Conservation (phyloP, 345 rosid genomes). For the Camelina hispida region DNA sequence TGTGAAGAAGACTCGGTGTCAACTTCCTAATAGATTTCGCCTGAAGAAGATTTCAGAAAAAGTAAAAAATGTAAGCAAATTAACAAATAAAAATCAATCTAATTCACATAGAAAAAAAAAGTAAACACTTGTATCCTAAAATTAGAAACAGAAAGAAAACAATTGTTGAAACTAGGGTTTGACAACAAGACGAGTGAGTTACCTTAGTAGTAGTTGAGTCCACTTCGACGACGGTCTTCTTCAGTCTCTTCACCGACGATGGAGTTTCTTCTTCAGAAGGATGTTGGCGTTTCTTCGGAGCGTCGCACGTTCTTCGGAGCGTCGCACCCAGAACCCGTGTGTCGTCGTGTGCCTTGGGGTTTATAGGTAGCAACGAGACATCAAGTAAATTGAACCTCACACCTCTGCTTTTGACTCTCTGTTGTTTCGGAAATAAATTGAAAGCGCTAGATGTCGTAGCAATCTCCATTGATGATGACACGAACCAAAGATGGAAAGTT, state of each 20-base stretch:
- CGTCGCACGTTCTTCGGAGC: neutral
- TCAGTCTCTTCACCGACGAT: neutral
- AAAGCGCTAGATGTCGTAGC: neutral
- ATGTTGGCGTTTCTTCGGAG: neutral
- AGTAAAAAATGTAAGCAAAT: neutral
- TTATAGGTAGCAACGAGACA: neutral
- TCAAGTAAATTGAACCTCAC: neutral
- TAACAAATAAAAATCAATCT: neutral
- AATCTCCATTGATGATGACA: neutral
- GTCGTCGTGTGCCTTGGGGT: neutral
- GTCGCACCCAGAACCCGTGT: neutral
- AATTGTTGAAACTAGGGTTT: neutral
- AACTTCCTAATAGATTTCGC: neutral
- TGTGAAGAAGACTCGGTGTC: neutral
- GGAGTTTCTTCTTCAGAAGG: neutral
- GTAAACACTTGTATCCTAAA: neutral
- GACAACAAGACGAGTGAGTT: neutral
- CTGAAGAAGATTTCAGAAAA: neutral
- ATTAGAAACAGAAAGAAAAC: neutral
- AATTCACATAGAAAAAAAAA: too few species aligned
- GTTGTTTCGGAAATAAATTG: neutral
- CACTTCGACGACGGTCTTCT: neutral
- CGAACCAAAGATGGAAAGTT: too few species aligned
- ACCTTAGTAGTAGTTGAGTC: neutral
- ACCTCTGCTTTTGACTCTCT: neutral